Percentiles rank a stretch among this genome's conserved stretches.
Conservation (phyloP, 2,329 filamentous ascomycete genomes). For the Pestalotiopsis sp. region DNA sequence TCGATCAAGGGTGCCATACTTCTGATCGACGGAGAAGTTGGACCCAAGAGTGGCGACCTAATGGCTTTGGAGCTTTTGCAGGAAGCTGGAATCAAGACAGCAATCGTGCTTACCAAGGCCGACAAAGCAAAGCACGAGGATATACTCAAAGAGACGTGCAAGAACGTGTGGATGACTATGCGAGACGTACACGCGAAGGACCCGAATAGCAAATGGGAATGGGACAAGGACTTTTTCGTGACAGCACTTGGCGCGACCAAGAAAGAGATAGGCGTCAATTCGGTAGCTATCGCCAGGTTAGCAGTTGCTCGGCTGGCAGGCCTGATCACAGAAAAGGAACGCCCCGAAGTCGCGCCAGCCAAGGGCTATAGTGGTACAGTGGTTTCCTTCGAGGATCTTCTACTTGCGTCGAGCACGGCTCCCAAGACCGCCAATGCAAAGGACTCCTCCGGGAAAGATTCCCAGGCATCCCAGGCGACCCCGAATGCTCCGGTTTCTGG, state of each 20-base stretch:
- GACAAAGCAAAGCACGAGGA: slow-evolving; percentile 47
- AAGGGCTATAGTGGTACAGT: slow-evolving; percentile 39
- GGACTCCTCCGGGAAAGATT: not conserved
- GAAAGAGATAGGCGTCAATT: slow-evolving; percentile 22
- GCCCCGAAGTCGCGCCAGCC: slow-evolving; percentile 31
- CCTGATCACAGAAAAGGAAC: slow-evolving; percentile 24
- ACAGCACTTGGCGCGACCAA: slow-evolving; percentile 32
- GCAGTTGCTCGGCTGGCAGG: slow-evolving; percentile 34
- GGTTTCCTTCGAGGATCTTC: slow-evolving; percentile 38
- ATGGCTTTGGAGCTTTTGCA: slow-evolving; percentile 51
- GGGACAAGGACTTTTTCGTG: slow-evolving; percentile 34
- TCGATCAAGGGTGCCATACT: slow-evolving; percentile 56
- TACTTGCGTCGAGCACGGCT: slow-evolving; percentile 21
- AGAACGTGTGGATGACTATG: slow-evolving; percentile 29
- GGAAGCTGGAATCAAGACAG: slow-evolving; percentile 45
- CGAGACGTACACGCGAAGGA: slow-evolving; percentile 22
- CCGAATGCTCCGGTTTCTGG: not conserved
- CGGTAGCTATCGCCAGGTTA: slow-evolving; percentile 29
- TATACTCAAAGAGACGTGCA: slow-evolving; percentile 27
- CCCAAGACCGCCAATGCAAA: not conserved
- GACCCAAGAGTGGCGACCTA: slow-evolving; percentile 50
- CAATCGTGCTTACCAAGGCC: slow-evolving; percentile 59
- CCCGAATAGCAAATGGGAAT: slow-evolving; percentile 25
- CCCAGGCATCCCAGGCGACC: not conserved
- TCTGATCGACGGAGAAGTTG: slow-evolving; percentile 56